phyloP scores from a whole-genome alignment of 768 basidiomycete species.

The Strobilomyces confusus region DNA sequence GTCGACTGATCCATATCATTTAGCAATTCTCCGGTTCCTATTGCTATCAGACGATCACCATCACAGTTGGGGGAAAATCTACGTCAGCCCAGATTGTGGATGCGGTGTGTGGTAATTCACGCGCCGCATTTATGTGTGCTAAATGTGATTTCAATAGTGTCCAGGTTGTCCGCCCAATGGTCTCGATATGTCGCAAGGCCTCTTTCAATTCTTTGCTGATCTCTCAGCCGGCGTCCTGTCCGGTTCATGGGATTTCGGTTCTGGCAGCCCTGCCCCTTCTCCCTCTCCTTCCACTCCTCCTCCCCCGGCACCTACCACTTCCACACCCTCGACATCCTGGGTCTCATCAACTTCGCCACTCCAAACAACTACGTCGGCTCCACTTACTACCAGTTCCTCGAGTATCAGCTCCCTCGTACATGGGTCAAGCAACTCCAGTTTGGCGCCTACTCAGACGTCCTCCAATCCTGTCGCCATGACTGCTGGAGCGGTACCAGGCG shows the following conservation, averaged over 20 bases:
- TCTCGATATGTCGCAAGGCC: constrained; percentile 63
- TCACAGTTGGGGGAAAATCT: constrained; percentile 56
- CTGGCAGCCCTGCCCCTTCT: constrained; percentile 20
- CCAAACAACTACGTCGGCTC: constrained; percentile 18
- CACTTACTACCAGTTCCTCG: constrained; percentile 14
- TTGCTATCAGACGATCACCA: constrained; percentile 61
- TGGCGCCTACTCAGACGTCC: constrained; percentile 18
- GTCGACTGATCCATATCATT: constrained; percentile 1
- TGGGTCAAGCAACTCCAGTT: constrained; percentile 22
- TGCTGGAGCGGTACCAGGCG: constrained; percentile 7
- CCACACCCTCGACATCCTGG: constrained; percentile 20
- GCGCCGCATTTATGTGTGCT: neutral
- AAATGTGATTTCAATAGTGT: constrained; percentile 40
- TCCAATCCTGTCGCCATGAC: constrained; percentile 12
- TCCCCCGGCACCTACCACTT: constrained; percentile 10
- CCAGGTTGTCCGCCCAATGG: constrained; percentile 61
- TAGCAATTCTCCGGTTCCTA: constrained; percentile 57
- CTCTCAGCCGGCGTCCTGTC: constrained; percentile 49
- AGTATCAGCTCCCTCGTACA: constrained; percentile 2
- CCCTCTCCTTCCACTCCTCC: constrained; percentile 17
- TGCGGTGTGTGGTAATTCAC: constrained; percentile 35
- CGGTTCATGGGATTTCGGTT: constrained; percentile 52
- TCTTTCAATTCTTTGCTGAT: constrained; percentile 59
- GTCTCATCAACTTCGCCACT: constrained; percentile 21
- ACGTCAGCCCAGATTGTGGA: constrained; percentile 59